Base-by-base conservation (phyloP, 2,329 filamentous ascomycete genomes). In the Orbilia quercus region DNA sequence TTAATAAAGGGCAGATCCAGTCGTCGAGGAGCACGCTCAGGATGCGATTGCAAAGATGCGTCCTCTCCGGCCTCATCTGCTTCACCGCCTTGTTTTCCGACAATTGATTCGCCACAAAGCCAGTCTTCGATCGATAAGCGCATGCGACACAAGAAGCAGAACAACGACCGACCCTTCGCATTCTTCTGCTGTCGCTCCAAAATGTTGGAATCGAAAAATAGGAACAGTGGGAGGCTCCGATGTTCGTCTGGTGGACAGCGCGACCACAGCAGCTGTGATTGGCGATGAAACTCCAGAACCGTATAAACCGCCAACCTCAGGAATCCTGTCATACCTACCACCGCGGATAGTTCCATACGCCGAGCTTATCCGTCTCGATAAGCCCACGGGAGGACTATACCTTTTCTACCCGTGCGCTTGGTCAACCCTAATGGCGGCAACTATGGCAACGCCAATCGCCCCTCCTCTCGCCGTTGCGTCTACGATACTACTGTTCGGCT, bases 401-500 rank as follows among this genome's bases (percentile, higher is more conserved):
- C 87, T 96, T 73, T 94, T 89, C 83, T 90, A 93, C 77, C 92
- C 91, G 25, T 94, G 91, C 78, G 83, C 95, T 11, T 96, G 93
- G 82, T 93, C 91, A 64, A 92, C 91, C 0, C 84, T 95, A 1
- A 84, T 95, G 78, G 91, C 91, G 0, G 91, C 91, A 1, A 89
- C 90, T 0, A 84, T 93, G 78, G 83, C 86, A 1, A 79, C 80
- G 1, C 89, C 90, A 0, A 84, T 89, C 77, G 79, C 86, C 0
- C 87, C 90, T 0, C 79, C 83, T 3, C 83, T 88, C 11, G 87
- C 91, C 16, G 76, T 90, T 28, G 85, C 87, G 53, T 92, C 89
- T 0, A 85, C 86, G 0, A 78, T 86, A 1, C 78, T 79, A 2
- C 85, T 95, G 51, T 95, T 96, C 82, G 86, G 90, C 77, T 84